A percentile compares a stretch with the other conserved stretches of the same genome.
Evolutionary conservation across 495 filamentous ascomycete genomes (phyloP).

Genomic region (Thermochaetoides thermophila): DNA sequence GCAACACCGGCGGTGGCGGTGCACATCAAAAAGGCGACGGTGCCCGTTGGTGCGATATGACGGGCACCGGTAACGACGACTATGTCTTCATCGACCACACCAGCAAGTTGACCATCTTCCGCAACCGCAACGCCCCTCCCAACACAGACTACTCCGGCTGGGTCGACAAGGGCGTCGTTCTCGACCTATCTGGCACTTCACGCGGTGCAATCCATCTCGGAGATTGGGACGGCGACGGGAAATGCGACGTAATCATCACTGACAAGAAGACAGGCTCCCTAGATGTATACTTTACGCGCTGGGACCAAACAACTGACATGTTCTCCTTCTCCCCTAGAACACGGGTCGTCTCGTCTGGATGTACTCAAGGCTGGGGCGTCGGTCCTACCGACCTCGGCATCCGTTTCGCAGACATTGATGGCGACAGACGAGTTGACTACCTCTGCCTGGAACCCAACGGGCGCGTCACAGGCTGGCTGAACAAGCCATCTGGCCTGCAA

Average conservation of each 20-base stretch:
- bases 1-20: neutral
- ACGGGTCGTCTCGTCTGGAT: neutral
- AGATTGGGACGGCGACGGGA: constrained; percentile 9
- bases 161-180: neutral
- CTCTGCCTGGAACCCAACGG: constrained; percentile 16
- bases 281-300: constrained; percentile 1
- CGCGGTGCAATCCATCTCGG: constrained; percentile 5
- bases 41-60: constrained; percentile 12
- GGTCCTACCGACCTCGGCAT: constrained; percentile 4
- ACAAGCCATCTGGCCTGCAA: constrained; percentile 5
- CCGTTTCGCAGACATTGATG: constrained; percentile 20
- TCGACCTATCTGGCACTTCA: neutral
- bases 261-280: constrained; percentile 4
- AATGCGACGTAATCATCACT: constrained; percentile 6
- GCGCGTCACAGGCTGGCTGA: constrained; percentile 8
- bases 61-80: constrained; percentile 29
- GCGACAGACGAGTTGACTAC: constrained; percentile 17
- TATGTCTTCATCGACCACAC: constrained; percentile 21
- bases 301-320: neutral
- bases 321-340: neutral
- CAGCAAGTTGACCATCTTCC: constrained; percentile 3
- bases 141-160: constrained; percentile 3
- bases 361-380: constrained; percentile 6
- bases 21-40: constrained; percentile 6
- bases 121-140: constrained; percentile 4